These are phyloP conservation scores for Hypoxylon sp. DNA, from an alignment of 2,329 filamentous ascomycete species.

Conservation along the genomic window DNA sequence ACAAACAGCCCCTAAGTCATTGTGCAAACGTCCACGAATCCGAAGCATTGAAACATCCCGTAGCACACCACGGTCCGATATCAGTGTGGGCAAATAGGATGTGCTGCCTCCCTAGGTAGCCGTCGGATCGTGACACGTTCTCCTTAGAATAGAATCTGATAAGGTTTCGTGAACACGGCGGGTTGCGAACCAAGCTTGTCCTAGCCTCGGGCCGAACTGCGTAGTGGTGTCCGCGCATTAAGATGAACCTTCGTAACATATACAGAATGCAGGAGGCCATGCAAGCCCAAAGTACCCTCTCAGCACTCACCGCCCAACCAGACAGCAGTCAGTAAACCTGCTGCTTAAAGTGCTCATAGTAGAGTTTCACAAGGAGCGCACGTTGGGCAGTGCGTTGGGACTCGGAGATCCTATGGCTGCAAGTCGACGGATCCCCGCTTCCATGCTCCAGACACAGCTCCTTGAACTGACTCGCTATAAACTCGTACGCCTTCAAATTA, in stretches of 20 bases:
- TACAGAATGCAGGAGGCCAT: too few relatives aligned
- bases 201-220: background rate
- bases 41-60: background rate
- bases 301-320: background rate
- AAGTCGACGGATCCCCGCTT: background rate
- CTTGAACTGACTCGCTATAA: conserved; percentile 40
- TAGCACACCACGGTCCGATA: conserved; percentile 1
- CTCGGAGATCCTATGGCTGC: conserved; percentile 36
- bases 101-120: background rate
- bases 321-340: conserved; percentile 20
- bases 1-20: conserved; percentile 7
- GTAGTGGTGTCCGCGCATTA: background rate
- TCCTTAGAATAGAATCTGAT: background rate
- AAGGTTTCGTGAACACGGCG: background rate
- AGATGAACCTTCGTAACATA: background rate
- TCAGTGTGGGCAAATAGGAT: background rate
- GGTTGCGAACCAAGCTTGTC: background rate
- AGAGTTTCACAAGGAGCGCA: conserved; percentile 36
- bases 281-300: background rate
- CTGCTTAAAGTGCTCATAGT: conserved; percentile 40
- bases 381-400: conserved; percentile 41
- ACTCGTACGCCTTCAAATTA: conserved; percentile 43
- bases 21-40: conserved; percentile 5
- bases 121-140: background rate
- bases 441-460: conserved; percentile 29